Evolutionary conservation across 257 asterid species (phyloP).

Genomic region (Osmanthus fragrans): DNA sequence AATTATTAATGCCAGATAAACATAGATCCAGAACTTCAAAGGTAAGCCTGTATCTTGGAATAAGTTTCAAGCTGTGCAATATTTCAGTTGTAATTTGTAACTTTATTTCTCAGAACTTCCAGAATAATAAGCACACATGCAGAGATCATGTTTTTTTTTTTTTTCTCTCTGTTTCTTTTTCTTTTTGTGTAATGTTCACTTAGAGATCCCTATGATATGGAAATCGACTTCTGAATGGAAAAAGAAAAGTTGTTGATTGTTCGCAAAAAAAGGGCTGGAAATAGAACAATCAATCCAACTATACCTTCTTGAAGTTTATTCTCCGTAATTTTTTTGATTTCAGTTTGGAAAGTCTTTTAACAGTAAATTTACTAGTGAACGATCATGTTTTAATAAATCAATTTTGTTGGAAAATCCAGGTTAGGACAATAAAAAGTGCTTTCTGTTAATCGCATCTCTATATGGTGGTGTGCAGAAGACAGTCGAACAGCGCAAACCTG

Average conservation of each 20-base stretch:
- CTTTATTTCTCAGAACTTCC: not conserved
- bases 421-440: not conserved
- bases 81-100: not conserved
- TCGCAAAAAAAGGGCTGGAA: too few species aligned
- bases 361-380: not conserved
- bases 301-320: not conserved
- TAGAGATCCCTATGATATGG: too few species aligned
- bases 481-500: constrained; percentile 10
- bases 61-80: not conserved
- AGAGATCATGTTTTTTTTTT: too few species aligned
- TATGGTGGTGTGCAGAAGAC: not conserved
- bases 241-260: too few species aligned
- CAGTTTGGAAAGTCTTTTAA: too few species aligned
- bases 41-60: not conserved
- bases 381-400: not conserved
- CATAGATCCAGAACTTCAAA: not conserved
- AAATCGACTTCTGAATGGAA: too few species aligned
- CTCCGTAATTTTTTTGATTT: too few species aligned
- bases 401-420: not conserved
- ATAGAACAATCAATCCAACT: too few species aligned
- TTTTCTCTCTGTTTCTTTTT: too few species aligned
- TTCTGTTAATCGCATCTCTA: not conserved
- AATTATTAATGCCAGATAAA: not conserved
- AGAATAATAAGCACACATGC: not conserved
- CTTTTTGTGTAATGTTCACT: too few species aligned